Percentiles rank a stretch among this genome's conserved stretches.
Evolutionary conservation across 2,329 filamentous ascomycete genomes (phyloP).

Genomic region (Davidsoniella virescens): DNA sequence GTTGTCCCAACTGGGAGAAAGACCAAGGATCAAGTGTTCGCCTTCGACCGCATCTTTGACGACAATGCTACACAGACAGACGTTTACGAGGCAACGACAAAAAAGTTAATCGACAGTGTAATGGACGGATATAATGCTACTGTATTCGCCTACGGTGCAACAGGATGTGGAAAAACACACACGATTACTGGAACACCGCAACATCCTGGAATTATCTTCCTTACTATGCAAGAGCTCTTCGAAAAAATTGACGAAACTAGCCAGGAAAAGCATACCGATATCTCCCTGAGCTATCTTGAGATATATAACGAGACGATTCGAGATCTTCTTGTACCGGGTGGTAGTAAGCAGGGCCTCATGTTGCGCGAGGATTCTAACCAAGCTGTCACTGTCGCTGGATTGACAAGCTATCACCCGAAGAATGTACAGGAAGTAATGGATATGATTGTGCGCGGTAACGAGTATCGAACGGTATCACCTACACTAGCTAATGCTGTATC

Average conservation of each 20-base stretch:
- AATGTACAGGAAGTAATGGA: slow-evolving; percentile 98
- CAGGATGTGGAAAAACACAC: slow-evolving; percentile 95
- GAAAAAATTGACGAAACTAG: slow-evolving; percentile 82
- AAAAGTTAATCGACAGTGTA: slow-evolving; percentile 79
- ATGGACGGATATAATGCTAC: slow-evolving; percentile 97
- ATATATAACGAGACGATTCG: slow-evolving; percentile 99
- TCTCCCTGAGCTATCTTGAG: slow-evolving; percentile 88
- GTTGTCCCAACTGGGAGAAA: slow-evolving; percentile 74
- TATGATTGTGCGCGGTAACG: slow-evolving; percentile 92
- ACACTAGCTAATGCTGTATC: slow-evolving; percentile 96
- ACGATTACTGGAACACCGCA: slow-evolving; percentile 87
- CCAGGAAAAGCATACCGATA: slow-evolving; percentile 74
- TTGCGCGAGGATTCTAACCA: slow-evolving; percentile 89
- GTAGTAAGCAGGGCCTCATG: slow-evolving; percentile 72
- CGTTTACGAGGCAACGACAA: slow-evolving; percentile 88
- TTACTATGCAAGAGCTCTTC: slow-evolving; percentile 98
- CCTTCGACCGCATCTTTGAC: slow-evolving; percentile 93
- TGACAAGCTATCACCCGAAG: slow-evolving; percentile 80
- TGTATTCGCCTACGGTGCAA: slow-evolving; percentile 95
- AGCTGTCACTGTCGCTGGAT: slow-evolving; percentile 73
- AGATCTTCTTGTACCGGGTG: slow-evolving; percentile 75
- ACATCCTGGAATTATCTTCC: slow-evolving; percentile 91
- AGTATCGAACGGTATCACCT: slow-evolving; percentile 86
- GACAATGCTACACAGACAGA: slow-evolving; percentile 84
- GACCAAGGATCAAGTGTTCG: slow-evolving; percentile 94